phyloP scores from a whole-genome alignment of 2,329 filamentous ascomycete genomes.

The Leptographium lundbergii region DNA sequence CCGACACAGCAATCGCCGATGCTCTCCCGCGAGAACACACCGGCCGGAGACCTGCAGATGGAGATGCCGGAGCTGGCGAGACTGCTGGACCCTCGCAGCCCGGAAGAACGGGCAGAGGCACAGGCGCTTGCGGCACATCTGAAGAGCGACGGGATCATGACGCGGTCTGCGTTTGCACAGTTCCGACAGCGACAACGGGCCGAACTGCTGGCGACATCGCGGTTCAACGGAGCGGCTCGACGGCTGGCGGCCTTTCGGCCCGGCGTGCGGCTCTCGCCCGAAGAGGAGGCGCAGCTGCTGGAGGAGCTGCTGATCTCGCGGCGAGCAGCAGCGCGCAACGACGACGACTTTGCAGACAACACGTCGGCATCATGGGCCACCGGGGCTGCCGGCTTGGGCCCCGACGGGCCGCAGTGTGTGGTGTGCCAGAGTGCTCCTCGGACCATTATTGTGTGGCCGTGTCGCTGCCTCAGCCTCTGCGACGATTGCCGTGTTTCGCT shows the following conservation, averaged over 20 bases:
- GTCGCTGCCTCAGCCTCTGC: constrained; percentile 84
- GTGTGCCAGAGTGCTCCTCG: constrained; percentile 81
- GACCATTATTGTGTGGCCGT: constrained; percentile 92
- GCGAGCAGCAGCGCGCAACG: constrained; percentile 17
- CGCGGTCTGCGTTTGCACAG: constrained; percentile 62
- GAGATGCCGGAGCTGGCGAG: constrained; percentile 59
- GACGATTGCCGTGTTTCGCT: constrained; percentile 90
- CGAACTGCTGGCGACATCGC: constrained; percentile 41
- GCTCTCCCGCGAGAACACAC: constrained; percentile 37
- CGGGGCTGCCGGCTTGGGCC: constrained; percentile 60
- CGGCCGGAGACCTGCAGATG: constrained; percentile 48
- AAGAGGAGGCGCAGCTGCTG: constrained; percentile 48
- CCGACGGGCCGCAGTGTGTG: constrained; percentile 70
- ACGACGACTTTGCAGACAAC: constrained; percentile 5
- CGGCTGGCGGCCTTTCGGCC: constrained; percentile 18
- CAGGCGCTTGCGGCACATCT: constrained; percentile 71
- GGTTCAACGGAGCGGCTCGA: constrained; percentile 12
- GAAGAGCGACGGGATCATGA: constrained; percentile 58
- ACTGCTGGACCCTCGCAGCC: constrained; percentile 67
- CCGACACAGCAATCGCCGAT: constrained; percentile 29
- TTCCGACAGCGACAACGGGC: constrained; percentile 57
- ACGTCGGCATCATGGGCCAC: constrained; percentile 43
- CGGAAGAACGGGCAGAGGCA: constrained; percentile 71
- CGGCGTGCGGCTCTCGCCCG: constrained; percentile 33
- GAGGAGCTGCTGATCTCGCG: constrained; percentile 47